A percentile compares a stretch with the other conserved stretches of the same genome.
Evolutionary conservation across 352 stramenopile genomes (phyloP).

Genomic region (Globisporangium perplexum): DNA sequence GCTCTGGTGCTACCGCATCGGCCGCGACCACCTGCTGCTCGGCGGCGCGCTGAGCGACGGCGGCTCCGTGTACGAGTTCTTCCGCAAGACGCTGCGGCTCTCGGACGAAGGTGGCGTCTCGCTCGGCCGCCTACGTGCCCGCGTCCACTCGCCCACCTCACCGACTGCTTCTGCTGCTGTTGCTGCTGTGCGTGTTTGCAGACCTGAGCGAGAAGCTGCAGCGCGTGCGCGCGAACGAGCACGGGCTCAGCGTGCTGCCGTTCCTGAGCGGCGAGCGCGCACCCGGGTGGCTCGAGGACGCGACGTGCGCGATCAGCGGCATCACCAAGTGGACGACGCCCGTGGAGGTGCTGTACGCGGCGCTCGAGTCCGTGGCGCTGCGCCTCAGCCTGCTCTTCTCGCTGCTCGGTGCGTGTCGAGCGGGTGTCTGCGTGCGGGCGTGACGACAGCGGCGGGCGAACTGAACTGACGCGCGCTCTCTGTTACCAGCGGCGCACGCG

Average conservation of each 20-base stretch:
- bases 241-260: slow-evolving; percentile 85
- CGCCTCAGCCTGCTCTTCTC: slow-evolving; percentile 83
- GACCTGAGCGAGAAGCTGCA: slow-evolving; percentile 38
- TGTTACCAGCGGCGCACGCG: slow-evolving; percentile 21
- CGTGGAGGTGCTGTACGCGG: slow-evolving; percentile 85
- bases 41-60: slow-evolving; percentile 95
- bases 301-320: slow-evolving; percentile 87
- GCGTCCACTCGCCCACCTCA: no score
- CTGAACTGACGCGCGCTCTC: background rate
- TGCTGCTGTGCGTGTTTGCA: background rate
- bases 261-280: slow-evolving; percentile 92
- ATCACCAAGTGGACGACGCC: slow-evolving; percentile 90
- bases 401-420: slow-evolving; percentile 51
- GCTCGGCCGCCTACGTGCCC: no score
- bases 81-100: slow-evolving; percentile 64
- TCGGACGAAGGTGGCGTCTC: slow-evolving; percentile 30
- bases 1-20: slow-evolving; percentile 93
- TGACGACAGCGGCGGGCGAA: background rate
- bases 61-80: slow-evolving; percentile 94
- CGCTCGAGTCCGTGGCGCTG: slow-evolving; percentile 89
- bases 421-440: background rate
- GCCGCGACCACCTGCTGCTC: slow-evolving; percentile 79
- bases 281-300: slow-evolving; percentile 89
- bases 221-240: slow-evolving; percentile 31
- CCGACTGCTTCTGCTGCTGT: background rate